Evolutionary conservation across 2,329 filamentous ascomycete genomes (phyloP).

Genomic region (Blumeria hordei): DNA sequence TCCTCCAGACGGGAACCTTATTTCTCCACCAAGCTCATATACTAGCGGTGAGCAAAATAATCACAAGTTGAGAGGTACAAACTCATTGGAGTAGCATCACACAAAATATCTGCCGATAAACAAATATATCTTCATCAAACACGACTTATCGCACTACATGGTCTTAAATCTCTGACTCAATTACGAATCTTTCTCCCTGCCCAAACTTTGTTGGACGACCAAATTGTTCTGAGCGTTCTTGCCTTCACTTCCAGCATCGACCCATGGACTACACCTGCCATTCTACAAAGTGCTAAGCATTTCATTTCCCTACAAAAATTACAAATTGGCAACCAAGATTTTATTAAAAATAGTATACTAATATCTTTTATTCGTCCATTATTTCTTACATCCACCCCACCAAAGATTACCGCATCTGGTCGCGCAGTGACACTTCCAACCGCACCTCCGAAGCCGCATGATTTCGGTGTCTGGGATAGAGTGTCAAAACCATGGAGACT

Average conservation of each 20-base stretch:
- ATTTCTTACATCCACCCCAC: constrained; percentile 32
- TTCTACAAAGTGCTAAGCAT: constrained; percentile 13
- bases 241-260: constrained; percentile 15
- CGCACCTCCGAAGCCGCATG: constrained; percentile 16
- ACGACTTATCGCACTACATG: constrained; percentile 5
- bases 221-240: constrained; percentile 15
- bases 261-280: constrained; percentile 18
- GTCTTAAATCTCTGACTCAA: constrained; percentile 5
- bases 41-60: no score
- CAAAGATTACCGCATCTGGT: constrained; percentile 29
- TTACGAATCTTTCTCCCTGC: neutral
- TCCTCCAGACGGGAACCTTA: constrained; percentile 8
- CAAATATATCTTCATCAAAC: constrained; percentile 3
- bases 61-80: no score
- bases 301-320: constrained; percentile 14
- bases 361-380: constrained; percentile 38
- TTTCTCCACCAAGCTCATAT: constrained; percentile 7
- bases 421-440: constrained; percentile 25
- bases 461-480: constrained; percentile 16
- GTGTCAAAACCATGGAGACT: constrained; percentile 36
- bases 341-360: constrained; percentile 33
- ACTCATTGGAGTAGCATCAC: neutral
- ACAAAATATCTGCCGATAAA: constrained; percentile 1
- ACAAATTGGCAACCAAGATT: constrained; percentile 10
- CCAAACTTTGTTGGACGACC: neutral